Evolutionary conservation across 164 flowering plant genomes (phyloP), one percentile per base, ranked within the genome.

Genomic region (Cinnamomum micranthum): DNA sequence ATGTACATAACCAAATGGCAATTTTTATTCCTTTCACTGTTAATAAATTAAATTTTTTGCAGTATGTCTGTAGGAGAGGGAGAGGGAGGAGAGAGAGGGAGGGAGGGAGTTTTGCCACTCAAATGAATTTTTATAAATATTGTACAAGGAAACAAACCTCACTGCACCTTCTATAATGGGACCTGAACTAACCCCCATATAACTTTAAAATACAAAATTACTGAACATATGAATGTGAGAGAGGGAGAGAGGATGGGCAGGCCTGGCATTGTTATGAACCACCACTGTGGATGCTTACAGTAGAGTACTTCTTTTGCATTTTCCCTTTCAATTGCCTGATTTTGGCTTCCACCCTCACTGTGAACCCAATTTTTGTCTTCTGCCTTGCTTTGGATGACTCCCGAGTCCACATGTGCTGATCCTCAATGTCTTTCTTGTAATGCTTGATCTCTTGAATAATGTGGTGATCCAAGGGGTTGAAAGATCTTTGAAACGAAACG

Each of bases 361-460:
- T 83, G 86, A 95, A 92, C 68, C 99, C 99, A 20, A 95, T 95
- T 89, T 92, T 94, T 22, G 99, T 95, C 70, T 86, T 84, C 71
- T 91, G 88, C 75, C 97, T 86, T 4, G 99, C 98, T 76, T 94
- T 95, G 6, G 97, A 90, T 7, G 88, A 77, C 73, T 95, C 99
- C 71, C 93, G 75, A 1, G 76, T 84, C 99, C 99, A 95, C 97
- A 95, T 95, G 33, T 64, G 79, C n/a, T 81, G 85, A 76, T 96
- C 99, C 84, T 86, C 86, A 2, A 88, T 85, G 60, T 96, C 98
- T 64, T 89, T 96, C 89, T 79, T 89, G 81, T 86, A 95, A 82
- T 90, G 86, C 81, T 92, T 94, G 82, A 96, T 96, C 76, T 94
- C 98, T 82, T 94, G 99, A 72, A 96, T 96, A 68, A 96, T 77